Evolutionary conservation across 768 basidiomycete genomes (phyloP), one percentile per base, ranked within the genome.

Genomic region (Xanthoconium purpureum): DNA sequence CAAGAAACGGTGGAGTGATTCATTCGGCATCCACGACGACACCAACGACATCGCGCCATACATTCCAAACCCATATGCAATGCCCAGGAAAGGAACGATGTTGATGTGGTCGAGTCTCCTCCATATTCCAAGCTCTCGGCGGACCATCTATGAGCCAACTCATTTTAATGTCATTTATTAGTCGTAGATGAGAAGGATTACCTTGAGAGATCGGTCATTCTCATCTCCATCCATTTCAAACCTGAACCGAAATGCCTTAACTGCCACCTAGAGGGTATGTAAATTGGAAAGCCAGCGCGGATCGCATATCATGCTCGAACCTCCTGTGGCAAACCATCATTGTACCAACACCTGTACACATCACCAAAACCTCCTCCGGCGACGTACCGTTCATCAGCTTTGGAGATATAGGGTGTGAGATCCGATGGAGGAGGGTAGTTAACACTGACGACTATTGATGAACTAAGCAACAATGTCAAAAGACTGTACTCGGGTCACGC

Each of bases 301-400:
- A 29, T 8, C 6, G 1, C 11, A 14, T 20, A 6, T 15, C 20
- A 38, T 12, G 5, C 15, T 12, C 47, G 8, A n/a, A 49, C 47
- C 47, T 38, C 33, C 36, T 49, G 37, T 37, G 24, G 47, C 20
- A 3, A 37, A 37, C 17, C 24, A 3, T 20, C 7, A 11, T 15
- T 6, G 10, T n/a, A 49, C 15, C 47, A 37, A 17, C 47, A 48
- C 7, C 15, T 36, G 12, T 48, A 48, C 6, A 48, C 47, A 28
- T 48, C 47, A 49, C 47, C 47, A 29, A 49, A 49, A 10, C 49
- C 29, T 9, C 50, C 50, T 17, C 50, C 50, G 15, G 50, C 50
- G 9, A 18, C 24, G 13, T 35, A 35, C 15, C 24, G 50, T 7
- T 51, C 32, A 7, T 17, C 18, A 3, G 7, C 2, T 42, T 24